Conservation (phyloP, 225 moss, liverwort and hornwort genomes). For the Climacium dendroides region DNA sequence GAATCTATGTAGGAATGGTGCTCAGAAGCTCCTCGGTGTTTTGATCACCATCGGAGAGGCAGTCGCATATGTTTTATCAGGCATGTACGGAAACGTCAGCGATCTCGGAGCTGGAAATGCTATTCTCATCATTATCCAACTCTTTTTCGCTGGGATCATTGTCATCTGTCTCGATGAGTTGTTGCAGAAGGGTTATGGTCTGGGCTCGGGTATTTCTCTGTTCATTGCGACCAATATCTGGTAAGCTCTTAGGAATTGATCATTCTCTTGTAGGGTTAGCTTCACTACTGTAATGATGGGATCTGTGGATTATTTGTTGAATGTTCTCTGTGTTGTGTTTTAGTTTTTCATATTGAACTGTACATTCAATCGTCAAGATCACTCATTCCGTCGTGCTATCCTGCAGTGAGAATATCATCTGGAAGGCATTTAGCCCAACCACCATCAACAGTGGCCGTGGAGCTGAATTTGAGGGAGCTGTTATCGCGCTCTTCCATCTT, state of each 20-base stretch:
- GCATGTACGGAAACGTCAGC: slow-evolving; percentile 83
- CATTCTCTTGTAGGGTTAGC: not conserved
- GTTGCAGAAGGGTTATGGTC: slow-evolving; percentile 94
- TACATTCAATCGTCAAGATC: too few relatives aligned
- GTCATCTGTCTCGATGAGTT: slow-evolving; percentile 92
- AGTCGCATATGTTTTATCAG: slow-evolving; percentile 77
- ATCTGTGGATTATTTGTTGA: not conserved
- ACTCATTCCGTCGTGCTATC: not conserved
- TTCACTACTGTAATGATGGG: not conserved
- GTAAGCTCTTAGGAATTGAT: slow-evolving; percentile 6
- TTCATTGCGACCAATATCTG: slow-evolving; percentile 99
- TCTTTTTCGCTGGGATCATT: slow-evolving; percentile 90
- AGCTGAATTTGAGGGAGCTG: slow-evolving; percentile 93
- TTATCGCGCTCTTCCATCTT: slow-evolving; percentile 94
- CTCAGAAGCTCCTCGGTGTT: slow-evolving; percentile 88
- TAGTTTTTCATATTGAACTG: too few relatives aligned
- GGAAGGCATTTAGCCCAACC: slow-evolving; percentile 98
- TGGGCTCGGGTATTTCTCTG: slow-evolving; percentile 90
- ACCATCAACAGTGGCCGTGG: slow-evolving; percentile 94
- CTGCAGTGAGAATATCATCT: slow-evolving; percentile 90
- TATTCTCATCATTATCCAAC: slow-evolving; percentile 87
- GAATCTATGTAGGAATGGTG: slow-evolving; percentile 59
- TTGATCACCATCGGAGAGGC: slow-evolving; percentile 93
- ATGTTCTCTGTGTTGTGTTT: not conserved
- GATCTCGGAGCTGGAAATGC: slow-evolving; percentile 95